A percentile compares a stretch with the other conserved stretches of the same genome.
These are phyloP conservation scores for Canna indica DNA, from an alignment of 176 grass and related monocot genomes.

Conservation along the genomic window DNA sequence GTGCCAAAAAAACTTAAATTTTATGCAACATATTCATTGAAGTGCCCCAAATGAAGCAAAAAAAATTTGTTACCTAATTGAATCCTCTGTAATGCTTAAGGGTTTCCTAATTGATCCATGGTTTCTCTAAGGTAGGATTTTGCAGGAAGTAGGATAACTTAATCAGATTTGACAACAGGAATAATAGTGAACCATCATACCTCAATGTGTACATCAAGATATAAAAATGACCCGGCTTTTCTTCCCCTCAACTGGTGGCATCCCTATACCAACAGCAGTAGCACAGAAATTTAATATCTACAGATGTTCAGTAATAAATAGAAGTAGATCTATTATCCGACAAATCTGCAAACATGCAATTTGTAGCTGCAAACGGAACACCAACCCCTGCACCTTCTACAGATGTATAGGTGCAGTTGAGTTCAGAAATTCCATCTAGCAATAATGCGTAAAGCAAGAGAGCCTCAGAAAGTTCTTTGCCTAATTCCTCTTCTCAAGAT, in stretches of 20 bases:
- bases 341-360: background rate
- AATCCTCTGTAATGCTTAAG: no score
- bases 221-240: slow-evolving; percentile 85
- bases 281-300: background rate
- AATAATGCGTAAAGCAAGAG: no score
- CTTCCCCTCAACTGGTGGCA: slow-evolving; percentile 89
- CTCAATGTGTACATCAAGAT: slow-evolving; percentile 97
- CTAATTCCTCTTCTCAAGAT: no score
- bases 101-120: no score
- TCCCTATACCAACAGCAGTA: slow-evolving; percentile 42
- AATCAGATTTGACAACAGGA: slow-evolving; percentile 6
- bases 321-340: background rate
- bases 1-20: no score
- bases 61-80: no score
- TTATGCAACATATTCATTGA: background rate
- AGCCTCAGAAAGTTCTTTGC: no score
- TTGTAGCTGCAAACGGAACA: background rate
- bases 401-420: background rate
- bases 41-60: no score
- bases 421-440: no score
- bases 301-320: background rate
- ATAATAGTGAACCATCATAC: slow-evolving; percentile 31
- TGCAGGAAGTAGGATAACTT: background rate
- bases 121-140: background rate
- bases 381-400: no score